These are phyloP conservation scores for Spergularia azorica DNA, from an alignment of 179 eudicot genomes.

Conservation along the genomic window DNA sequence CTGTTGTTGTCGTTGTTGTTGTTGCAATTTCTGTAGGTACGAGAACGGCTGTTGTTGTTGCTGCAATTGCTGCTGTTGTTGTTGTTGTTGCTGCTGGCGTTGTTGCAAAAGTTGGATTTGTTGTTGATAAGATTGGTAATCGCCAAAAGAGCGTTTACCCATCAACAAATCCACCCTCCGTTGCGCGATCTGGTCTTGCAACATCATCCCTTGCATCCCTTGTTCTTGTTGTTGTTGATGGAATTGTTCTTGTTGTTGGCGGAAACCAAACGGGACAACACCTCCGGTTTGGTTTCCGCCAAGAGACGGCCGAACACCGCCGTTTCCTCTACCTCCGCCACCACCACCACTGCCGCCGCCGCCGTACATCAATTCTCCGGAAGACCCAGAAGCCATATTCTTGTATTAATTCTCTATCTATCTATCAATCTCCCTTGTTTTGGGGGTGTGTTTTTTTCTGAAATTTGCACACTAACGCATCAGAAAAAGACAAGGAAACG, in stretches of 20 bases:
- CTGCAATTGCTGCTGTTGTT: not conserved
- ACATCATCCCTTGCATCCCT: constrained; percentile 8
- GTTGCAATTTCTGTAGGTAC: constrained; percentile 24
- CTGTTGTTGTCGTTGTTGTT: constrained; percentile 15
- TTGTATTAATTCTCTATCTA: not conserved
- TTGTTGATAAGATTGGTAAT: constrained; percentile 50
- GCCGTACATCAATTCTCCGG: constrained; percentile 42
- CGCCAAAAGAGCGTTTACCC: constrained; percentile 64
- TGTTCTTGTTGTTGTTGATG: constrained; percentile 1
- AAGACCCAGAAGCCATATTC: constrained; percentile 63
- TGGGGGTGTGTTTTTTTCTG: not conserved
- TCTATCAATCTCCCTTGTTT: no score
- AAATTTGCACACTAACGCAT: constrained; percentile 31
- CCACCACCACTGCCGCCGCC: constrained; percentile 21
- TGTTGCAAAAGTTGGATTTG: constrained; percentile 32
- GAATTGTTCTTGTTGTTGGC: constrained; percentile 25
- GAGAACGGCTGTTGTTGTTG: constrained; percentile 23
- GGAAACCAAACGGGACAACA: constrained; percentile 6
- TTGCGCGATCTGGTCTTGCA: constrained; percentile 45
- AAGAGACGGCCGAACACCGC: constrained; percentile 11
- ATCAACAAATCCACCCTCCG: constrained; percentile 36
- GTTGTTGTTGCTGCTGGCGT: constrained; percentile 21
- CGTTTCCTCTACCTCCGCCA: constrained; percentile 32
- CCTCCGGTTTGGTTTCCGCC: constrained; percentile 15
- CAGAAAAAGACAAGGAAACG: constrained; percentile 15